Evolutionary conservation across 2,329 filamentous ascomycete species (phyloP).

Genomic region (Penicillium italicum): DNA sequence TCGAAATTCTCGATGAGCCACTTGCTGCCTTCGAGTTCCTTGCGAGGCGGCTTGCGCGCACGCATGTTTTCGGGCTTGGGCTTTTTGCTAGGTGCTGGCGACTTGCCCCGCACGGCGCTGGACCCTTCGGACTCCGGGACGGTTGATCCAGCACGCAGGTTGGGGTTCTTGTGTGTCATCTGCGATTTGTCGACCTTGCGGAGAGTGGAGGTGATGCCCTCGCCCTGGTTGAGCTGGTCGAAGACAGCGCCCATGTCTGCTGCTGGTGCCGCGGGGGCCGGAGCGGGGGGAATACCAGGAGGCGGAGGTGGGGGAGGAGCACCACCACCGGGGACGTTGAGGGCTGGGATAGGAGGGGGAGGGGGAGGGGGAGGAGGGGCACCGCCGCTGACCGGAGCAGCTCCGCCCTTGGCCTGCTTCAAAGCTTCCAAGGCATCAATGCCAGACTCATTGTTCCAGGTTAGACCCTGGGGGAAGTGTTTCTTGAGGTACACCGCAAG

Average conservation of each 20-base stretch:
- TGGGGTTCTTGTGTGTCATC: conserved; percentile 98
- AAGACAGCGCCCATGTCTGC: conserved; percentile 83
- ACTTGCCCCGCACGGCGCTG: conserved; percentile 60
- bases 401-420: conserved; percentile 51
- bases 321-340: conserved; percentile 52
- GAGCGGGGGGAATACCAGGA: conserved; percentile 57
- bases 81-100: conserved; percentile 81
- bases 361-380: conserved; percentile 50
- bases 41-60: conserved; percentile 73
- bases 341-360: conserved; percentile 45
- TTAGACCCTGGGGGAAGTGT: conserved; percentile 72
- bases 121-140: conserved; percentile 56
- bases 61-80: conserved; percentile 83
- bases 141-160: conserved; percentile 68
- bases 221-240: conserved; percentile 82
- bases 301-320: conserved; percentile 66
- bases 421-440: conserved; percentile 69
- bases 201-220: conserved; percentile 79
- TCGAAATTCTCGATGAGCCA: conserved; percentile 97
- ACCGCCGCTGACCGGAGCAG: conserved; percentile 35
- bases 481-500: conserved; percentile 80
- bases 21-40: conserved; percentile 82
- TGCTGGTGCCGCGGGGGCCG: conserved; percentile 46
- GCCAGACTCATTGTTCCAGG: conserved; percentile 78
- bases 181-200: conserved; percentile 92